Evolutionary conservation across 2,329 filamentous ascomycete species (phyloP).

Genomic region (Xylariaceae sp.): DNA sequence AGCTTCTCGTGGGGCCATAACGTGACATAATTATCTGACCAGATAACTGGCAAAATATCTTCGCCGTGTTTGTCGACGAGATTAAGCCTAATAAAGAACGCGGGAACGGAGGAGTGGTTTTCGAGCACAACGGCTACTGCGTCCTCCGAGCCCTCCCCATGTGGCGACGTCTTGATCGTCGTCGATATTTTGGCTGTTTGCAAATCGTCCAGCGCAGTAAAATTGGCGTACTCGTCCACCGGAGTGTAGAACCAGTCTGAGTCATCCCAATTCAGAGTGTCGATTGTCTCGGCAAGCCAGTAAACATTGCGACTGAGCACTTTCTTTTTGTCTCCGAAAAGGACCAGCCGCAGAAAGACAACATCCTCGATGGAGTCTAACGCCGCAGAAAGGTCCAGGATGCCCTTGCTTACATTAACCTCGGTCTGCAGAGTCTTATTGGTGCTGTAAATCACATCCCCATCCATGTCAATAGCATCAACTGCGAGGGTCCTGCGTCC

Average conservation of each 20-base stretch:
- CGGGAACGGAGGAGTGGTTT: slow-evolving; percentile 55
- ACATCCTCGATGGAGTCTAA: slow-evolving; percentile 43
- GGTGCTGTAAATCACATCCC: slow-evolving; percentile 44
- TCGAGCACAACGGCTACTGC: slow-evolving; percentile 45
- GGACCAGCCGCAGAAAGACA: slow-evolving; percentile 53
- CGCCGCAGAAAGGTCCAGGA: slow-evolving; percentile 38
- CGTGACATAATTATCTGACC: slow-evolving; percentile 67
- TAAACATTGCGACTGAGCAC: slow-evolving; percentile 61
- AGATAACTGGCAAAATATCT: slow-evolving; percentile 55
- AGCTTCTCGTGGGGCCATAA: slow-evolving; percentile 60
- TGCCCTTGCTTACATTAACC: slow-evolving; percentile 48
- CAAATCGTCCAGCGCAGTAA: slow-evolving; percentile 47
- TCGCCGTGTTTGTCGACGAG: slow-evolving; percentile 47
- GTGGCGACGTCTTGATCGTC: slow-evolving; percentile 11
- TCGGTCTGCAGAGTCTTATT: slow-evolving; percentile 39
- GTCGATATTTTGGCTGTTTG: slow-evolving; percentile 42
- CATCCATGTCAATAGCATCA: slow-evolving; percentile 53
- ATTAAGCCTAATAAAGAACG: slow-evolving; percentile 59
- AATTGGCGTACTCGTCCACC: slow-evolving; percentile 53
- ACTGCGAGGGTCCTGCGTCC: slow-evolving; percentile 48
- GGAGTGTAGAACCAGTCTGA: slow-evolving; percentile 64
- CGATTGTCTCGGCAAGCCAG: slow-evolving; percentile 53
- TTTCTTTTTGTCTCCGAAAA: slow-evolving; percentile 39
- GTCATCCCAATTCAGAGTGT: slow-evolving; percentile 57
- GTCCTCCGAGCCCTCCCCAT: slow-evolving; percentile 1